These are phyloP conservation scores for Collybia sordida DNA, from an alignment of 768 basidiomycete species.

Conservation along the genomic window DNA sequence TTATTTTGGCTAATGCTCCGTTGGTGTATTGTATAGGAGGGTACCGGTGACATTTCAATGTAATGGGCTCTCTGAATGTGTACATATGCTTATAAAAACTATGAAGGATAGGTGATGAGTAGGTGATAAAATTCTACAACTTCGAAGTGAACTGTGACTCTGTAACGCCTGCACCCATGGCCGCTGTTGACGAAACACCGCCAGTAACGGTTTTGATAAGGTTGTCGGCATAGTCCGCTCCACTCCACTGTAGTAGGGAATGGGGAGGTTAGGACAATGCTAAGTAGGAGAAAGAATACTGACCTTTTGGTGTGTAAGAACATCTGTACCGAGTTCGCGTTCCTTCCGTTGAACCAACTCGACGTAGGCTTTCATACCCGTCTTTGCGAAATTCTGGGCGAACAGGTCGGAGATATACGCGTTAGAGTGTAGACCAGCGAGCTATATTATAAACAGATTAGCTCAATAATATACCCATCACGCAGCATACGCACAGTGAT, in stretches of 20 bases:
- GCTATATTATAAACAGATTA: constrained; percentile 43
- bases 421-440: constrained; percentile 96
- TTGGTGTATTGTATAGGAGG: no score
- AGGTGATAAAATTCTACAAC: constrained; percentile 22
- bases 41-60: no score
- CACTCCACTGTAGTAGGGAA: constrained; percentile 71
- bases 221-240: constrained; percentile 90
- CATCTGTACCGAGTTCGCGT: constrained; percentile 91
- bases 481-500: constrained; percentile 69
- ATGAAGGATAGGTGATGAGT: constrained; percentile 1
- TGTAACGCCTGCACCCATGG: constrained; percentile 98
- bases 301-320: constrained; percentile 96
- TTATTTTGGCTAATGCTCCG: no score
- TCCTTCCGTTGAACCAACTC: constrained; percentile 92
- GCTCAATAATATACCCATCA: not conserved
- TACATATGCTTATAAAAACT: constrained; percentile 3
- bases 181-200: constrained; percentile 94
- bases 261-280: constrained; percentile 13
- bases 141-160: constrained; percentile 76
- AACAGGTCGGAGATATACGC: constrained; percentile 95
- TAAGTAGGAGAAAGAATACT: constrained; percentile 13
- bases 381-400: constrained; percentile 83
- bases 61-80: not conserved
- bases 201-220: constrained; percentile 96
- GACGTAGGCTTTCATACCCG: constrained; percentile 99